Evolutionary conservation across 2,329 filamentous ascomycete genomes (phyloP), one percentile per base, ranked within the genome.

Genomic region (Penicillium sp.): DNA sequence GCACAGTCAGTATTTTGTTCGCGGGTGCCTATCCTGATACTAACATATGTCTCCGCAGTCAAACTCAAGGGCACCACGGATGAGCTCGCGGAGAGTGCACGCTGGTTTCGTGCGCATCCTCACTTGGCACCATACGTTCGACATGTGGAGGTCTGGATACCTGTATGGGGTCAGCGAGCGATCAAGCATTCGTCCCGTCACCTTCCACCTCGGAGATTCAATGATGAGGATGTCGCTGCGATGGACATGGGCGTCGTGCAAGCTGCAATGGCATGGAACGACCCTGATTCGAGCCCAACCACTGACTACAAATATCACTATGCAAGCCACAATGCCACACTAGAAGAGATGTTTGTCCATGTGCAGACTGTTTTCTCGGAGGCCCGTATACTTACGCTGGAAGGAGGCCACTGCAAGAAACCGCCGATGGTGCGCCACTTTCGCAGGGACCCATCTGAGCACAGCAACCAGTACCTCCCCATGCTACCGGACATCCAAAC

Each of bases 101-200:
- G 78, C 38, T 91, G 89, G 80, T 90, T 92, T 67, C 74, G 78
- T 17, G 67, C 76, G 9, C 83, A 88, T 62, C 79, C 83, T 30
- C 85, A 90, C 69, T 83, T 92, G 6, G 83, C 85, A 21, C 68
- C 77, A 8, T 87, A 91, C 67, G 86, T 92, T 63, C 88, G 87
- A 66, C 90, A 92, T 70, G 84, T 92, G 62, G 90, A 92, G 75
- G 83, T 92, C 47, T 92, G 90, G 89, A 90, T 92, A 64, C 90
- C 90, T 3, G 89, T 92, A 46, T 92, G 83, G 78, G 82, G 83
- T 17, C 78, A 90, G 69, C 84, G 88, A 66, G 67, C 70, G 3
- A 63, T 66, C 31, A 86, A 85, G 21, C 84, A 83, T 60, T 77
- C 80, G 9, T 77, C 82, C 5, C 74, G 60, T 45, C 66, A 71